Base-by-base conservation (phyloP, 768 basidiomycete species). In the Russula earlei region DNA sequence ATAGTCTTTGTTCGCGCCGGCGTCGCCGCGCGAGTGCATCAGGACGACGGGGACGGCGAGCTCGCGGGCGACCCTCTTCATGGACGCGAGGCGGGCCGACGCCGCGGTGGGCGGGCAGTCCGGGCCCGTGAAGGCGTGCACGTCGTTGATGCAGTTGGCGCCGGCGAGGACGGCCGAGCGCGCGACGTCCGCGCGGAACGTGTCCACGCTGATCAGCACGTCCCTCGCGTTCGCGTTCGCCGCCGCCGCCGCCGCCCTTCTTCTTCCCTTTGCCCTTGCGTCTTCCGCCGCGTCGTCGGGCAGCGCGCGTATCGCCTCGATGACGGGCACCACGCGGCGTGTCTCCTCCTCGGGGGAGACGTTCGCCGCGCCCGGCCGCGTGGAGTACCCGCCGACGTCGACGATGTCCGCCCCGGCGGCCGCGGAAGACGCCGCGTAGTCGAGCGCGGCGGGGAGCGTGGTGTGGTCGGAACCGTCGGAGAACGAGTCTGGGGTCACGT, bases 361-460 rank as follows among this genome's bases (percentile, higher is more conserved):
- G 49, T 79, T 80, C 0, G 71, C 75, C 0, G 93, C 86, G 1
- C 82, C 78, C 0, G 95, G 96, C 11, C 92, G 80, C 0, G 94
- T 99, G 0, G 91, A 94, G 70, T 91, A 90, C 0, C 96, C 96
- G 0, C 96, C 95, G 19, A 98, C 76, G 68, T 99, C 96, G 56
- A 98, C 71, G 54, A 99, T 87, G 54, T 82, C 76, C 0, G 87
- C 85, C 1, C 86, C 85, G 0, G 72, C 72, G 0, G 68, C 58
- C 2, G 82, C 72, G 0, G 90, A 75, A 4, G 70, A 49, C 4
- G 65, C 59, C 0, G 76, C 73, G 58, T 85, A 87, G 3, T 66
- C 63, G 15, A 91, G 64, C 0, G 86, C 87, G 10, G 74, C 67
- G 0, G 75, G 61, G 11, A 83, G 61, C 0, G 75, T 76, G 58